Conservation (phyloP, 805 yeast genomes). For the Yamadazyma insecticola region DNA sequence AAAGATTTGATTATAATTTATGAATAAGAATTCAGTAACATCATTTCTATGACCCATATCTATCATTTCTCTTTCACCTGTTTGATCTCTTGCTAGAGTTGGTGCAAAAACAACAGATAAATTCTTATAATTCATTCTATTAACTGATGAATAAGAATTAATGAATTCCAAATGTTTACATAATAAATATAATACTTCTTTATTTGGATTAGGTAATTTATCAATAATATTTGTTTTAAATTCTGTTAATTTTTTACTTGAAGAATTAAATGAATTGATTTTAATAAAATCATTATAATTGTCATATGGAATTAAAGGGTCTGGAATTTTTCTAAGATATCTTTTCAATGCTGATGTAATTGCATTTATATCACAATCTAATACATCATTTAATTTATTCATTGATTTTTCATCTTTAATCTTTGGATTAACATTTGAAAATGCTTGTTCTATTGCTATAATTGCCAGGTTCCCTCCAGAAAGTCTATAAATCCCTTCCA, state of each 20-base stretch:
- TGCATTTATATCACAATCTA: constrained; percentile 72
- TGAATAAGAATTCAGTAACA: constrained; percentile 67
- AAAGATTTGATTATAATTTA: constrained; percentile 28
- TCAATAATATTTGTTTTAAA: constrained; percentile 41
- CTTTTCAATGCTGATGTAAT: constrained; percentile 83
- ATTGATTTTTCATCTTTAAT: constrained; percentile 30
- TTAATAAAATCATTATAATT: constrained; percentile 63
- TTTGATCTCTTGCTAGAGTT: constrained; percentile 72
- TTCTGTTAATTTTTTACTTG: constrained; percentile 32
- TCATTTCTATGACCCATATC: constrained; percentile 82
- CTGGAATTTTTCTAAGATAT: constrained; percentile 77
- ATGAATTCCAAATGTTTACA: constrained; percentile 64
- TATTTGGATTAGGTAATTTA: constrained; percentile 65
- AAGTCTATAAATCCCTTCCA: constrained; percentile 88
- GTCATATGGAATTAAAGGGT: constrained; percentile 73
- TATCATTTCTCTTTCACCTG: constrained; percentile 74
- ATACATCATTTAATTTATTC: constrained; percentile 26
- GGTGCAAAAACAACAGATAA: constrained; percentile 94
- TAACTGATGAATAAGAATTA: constrained; percentile 45
- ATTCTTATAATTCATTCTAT: constrained; percentile 81
- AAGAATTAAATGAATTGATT: constrained; percentile 24
- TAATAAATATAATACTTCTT: constrained; percentile 49
- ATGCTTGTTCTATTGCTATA: constrained; percentile 42
- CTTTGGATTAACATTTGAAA: constrained; percentile 17
- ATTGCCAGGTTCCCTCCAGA: constrained; percentile 77